Evolutionary conservation across 345 rosid genomes (phyloP).

Genomic region (Physaria fendleri): DNA sequence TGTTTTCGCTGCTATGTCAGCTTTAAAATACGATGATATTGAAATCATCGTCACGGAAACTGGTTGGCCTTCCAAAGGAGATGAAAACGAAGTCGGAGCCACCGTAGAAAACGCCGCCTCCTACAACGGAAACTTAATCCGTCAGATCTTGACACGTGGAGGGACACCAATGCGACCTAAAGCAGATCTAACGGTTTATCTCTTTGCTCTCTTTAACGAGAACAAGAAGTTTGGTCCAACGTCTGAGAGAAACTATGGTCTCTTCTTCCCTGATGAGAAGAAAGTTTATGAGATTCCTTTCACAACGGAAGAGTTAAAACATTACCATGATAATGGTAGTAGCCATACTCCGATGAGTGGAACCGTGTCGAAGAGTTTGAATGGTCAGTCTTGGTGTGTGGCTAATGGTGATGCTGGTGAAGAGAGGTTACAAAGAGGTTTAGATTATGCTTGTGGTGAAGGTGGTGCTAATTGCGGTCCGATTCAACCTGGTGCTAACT

Average conservation of each 20-base stretch:
- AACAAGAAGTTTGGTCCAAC: conserved; percentile 69
- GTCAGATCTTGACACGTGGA: conserved; percentile 67
- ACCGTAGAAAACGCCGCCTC: conserved; percentile 62
- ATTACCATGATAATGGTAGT: conserved; percentile 30
- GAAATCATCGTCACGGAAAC: conserved; percentile 75
- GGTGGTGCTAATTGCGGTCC: conserved; percentile 83
- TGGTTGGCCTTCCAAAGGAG: conserved; percentile 95
- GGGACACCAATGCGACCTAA: conserved; percentile 82
- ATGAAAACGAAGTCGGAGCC: conserved; percentile 71
- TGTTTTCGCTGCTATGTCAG: conserved; percentile 82
- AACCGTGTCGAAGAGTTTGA: conserved; percentile 48
- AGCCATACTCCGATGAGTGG: conserved; percentile 30
- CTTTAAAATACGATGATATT: conserved; percentile 69
- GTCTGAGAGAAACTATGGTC: conserved; percentile 90
- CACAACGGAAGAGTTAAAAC: conserved; percentile 49
- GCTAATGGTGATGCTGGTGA: conserved; percentile 56
- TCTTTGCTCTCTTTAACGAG: conserved; percentile 93
- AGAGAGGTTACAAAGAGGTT: conserved; percentile 56
- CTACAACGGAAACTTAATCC: conserved; percentile 86
- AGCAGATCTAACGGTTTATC: conserved; percentile 79
- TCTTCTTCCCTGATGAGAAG: conserved; percentile 66
- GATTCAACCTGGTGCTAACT: conserved; percentile 64
- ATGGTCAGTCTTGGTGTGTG: conserved; percentile 75
- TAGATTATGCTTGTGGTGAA: conserved; percentile 86
- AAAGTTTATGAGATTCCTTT: conserved; percentile 85